phyloP scores from a whole-genome alignment of 345 rosid species.

The Arabidopsis arenosa region DNA sequence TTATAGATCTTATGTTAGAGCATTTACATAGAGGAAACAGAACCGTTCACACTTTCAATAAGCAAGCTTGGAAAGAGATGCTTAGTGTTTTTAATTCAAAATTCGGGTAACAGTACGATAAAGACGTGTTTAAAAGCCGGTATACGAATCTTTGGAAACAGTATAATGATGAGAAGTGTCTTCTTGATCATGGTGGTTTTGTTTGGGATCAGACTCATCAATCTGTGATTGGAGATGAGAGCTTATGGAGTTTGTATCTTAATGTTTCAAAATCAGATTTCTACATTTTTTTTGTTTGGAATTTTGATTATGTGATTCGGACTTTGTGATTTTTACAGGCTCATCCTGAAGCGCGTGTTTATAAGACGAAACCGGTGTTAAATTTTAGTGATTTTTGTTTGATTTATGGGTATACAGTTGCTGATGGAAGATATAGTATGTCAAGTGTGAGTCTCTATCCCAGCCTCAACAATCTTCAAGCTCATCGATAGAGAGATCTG shows the following conservation, averaged over 20 bases:
- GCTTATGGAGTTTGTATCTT: slow-evolving; percentile 63
- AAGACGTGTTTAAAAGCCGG: slow-evolving; percentile 76
- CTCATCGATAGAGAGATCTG: no score
- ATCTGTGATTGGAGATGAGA: slow-evolving; percentile 73
- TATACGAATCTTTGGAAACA: slow-evolving; percentile 83
- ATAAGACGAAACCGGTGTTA: slow-evolving; percentile 70
- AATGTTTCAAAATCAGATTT: slow-evolving; percentile 52
- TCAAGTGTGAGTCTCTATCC: no score
- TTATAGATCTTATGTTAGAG: slow-evolving; percentile 85
- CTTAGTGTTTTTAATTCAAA: slow-evolving; percentile 62
- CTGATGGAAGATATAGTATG: slow-evolving; percentile 91
- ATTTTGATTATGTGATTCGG: not conserved
- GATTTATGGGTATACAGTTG: slow-evolving; percentile 74
- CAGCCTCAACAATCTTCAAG: no score
- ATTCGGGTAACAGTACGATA: slow-evolving; percentile 79
- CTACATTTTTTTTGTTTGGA: not conserved
- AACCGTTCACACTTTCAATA: slow-evolving; percentile 80
- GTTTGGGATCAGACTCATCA: slow-evolving; percentile 80
- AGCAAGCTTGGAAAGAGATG: slow-evolving; percentile 90
- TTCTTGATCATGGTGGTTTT: slow-evolving; percentile 72
- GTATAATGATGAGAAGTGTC: slow-evolving; percentile 71
- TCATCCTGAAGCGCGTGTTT: slow-evolving; percentile 72
- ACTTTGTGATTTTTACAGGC: slow-evolving; percentile 53
- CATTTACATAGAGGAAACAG: slow-evolving; percentile 79
- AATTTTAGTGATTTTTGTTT: slow-evolving; percentile 77